A percentile compares a stretch with the other conserved stretches of the same genome.
These are phyloP conservation scores for Pestalotiopsis sp. DNA, from an alignment of 2,329 filamentous ascomycete species.

Conservation along the genomic window DNA sequence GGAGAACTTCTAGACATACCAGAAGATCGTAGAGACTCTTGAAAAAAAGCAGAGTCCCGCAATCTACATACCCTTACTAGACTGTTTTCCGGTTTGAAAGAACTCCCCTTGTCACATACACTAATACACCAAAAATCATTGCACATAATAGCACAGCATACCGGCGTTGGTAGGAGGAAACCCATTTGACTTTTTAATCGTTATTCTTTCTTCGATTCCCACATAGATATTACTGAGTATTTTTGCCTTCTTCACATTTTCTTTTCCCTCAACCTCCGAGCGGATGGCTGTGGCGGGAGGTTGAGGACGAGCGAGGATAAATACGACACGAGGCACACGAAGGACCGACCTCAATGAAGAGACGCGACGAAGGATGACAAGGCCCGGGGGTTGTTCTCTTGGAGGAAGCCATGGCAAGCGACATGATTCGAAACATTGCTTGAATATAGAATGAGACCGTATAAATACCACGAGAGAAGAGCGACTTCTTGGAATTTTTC, in stretches of 20 bases:
- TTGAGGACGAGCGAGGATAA: not conserved
- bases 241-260: not conserved
- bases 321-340: not conserved
- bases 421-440: not conserved
- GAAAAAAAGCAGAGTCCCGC: not conserved
- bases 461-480: too few relatives aligned
- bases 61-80: not conserved
- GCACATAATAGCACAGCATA: not conserved
- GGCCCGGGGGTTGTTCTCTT: not conserved
- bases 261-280: not conserved
- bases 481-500: too few relatives aligned
- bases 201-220: not conserved
- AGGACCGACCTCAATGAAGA: not conserved
- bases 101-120: not conserved
- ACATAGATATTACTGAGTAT: not conserved
- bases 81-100: not conserved
- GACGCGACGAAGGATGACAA: too few relatives aligned
- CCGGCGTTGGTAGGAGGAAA: conserved; percentile 2
- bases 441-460: conserved; percentile 1
- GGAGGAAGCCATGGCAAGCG: not conserved
- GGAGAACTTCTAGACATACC: conserved; percentile 23
- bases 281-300: not conserved
- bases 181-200: not conserved
- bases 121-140: too few relatives aligned
- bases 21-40: conserved; percentile 11